These are phyloP conservation scores for Volvox africanus DNA, from an alignment of 139 green algal genomes.

Conservation along the genomic window DNA sequence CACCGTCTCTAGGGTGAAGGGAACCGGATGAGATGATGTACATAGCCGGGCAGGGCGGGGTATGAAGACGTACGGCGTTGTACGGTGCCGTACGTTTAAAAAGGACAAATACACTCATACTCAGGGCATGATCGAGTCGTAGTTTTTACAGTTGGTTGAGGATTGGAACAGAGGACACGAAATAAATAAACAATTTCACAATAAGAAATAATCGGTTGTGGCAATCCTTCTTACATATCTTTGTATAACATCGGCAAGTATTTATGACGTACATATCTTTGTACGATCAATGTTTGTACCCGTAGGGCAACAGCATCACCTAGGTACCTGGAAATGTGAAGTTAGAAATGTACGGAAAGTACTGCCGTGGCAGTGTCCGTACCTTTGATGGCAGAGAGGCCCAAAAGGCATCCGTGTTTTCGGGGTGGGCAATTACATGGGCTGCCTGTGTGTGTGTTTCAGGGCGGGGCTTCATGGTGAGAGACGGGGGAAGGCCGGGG, in stretches of 20 bases:
- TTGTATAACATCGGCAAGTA: neutral
- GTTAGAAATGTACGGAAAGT: neutral
- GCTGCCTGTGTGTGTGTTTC: conserved; percentile 5
- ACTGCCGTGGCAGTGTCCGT: too few species aligned
- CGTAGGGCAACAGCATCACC: neutral
- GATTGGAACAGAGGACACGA: too few species aligned
- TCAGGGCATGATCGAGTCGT: too few species aligned
- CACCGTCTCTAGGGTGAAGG: neutral
- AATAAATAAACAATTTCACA: too few species aligned
- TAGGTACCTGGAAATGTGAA: neutral
- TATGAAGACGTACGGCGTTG: neutral
- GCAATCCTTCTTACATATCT: neutral
- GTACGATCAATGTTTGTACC: neutral
- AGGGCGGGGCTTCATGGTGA: neutral
- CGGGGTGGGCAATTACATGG: conserved; percentile 53
- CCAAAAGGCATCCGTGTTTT: conserved; percentile 29
- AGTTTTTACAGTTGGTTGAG: too few species aligned
- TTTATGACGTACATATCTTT: neutral
- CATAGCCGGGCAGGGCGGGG: neutral
- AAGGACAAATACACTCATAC: too few species aligned
- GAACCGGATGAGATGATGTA: neutral
- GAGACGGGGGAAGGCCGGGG: neutral
- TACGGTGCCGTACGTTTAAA: too few species aligned
- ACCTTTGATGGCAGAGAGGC: neutral
- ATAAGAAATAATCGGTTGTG: too few species aligned